Evolutionary conservation across 495 filamentous ascomycete genomes (phyloP), one percentile per base, ranked within the genome.

Genomic region (Penicillium coprophilum): DNA sequence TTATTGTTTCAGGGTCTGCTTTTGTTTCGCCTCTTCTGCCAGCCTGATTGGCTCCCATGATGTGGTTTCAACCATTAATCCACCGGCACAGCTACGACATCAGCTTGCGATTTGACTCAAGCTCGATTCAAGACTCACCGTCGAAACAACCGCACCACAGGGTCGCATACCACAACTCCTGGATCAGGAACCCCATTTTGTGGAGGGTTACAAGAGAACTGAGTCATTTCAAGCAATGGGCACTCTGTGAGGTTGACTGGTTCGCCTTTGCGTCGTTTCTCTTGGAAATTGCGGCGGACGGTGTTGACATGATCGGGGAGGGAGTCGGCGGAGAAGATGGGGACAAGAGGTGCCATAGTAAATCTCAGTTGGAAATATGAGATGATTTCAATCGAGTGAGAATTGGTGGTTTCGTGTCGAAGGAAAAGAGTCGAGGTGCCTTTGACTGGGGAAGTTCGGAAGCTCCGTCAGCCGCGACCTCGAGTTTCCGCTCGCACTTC

Each of bases 61-160:
- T 21, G 90, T 95, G 23, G 90, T 95, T 71, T 96, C 91, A 10
- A 92, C 87, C 58, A 80, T 88, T 68, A 93, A 84, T 52, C 80
- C 85, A 63, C 84, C 83, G 28, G 82, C 81, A 73, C 91, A 95
- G 53, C 91, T 96, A 69, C 31, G 50, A 17, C 64, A 58, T 66
- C 20, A 54, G 51, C 30, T 27, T n/a, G 23, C 34, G 27, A 4
- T 23, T 38, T 10, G 19, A 47, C 13, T 50, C 3, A 30, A 31
- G 30, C 11, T 11, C 23, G 24, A 24, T n/a, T 7, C 6, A 20
- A 40, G 46, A 72, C 86, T 73, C 71, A 96, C 92, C 80, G 77
- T 69, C 92, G 81, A 76, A 95, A 96, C 62, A 89, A 79, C 65
- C 90, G 79, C 67, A 90, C 81, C 13, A 95, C 73, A 11, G 89